phyloP scores from a whole-genome alignment of 2,329 filamentous ascomycete genomes.

The Paramyrothecium sp. region DNA sequence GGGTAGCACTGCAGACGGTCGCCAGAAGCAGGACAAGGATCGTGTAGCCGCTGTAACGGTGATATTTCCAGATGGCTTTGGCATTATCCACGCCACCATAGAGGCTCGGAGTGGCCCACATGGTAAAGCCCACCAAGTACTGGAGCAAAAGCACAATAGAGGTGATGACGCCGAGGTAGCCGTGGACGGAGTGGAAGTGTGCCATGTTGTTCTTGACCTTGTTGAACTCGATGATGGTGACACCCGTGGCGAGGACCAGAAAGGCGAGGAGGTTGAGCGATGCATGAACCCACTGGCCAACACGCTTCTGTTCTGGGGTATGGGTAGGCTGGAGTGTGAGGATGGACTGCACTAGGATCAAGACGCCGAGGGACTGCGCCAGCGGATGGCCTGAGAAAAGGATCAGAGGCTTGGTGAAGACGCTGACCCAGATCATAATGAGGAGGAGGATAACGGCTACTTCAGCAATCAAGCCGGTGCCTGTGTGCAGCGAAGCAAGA shows the following conservation, averaged over 20 bases:
- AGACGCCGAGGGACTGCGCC: constrained; percentile 62
- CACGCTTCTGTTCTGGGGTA: constrained; percentile 69
- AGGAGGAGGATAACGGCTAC: constrained; percentile 73
- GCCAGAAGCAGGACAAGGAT: constrained; percentile 68
- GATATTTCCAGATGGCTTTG: constrained; percentile 87
- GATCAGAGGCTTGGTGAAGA: constrained; percentile 69
- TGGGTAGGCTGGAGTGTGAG: constrained; percentile 87
- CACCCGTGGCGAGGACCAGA: constrained; percentile 60
- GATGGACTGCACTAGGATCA: constrained; percentile 76
- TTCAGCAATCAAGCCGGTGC: constrained; percentile 80
- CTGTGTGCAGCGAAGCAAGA: constrained; percentile 39
- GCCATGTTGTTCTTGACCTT: constrained; percentile 66
- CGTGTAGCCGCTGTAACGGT: constrained; percentile 74
- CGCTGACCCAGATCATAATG: constrained; percentile 72
- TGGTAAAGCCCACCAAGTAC: constrained; percentile 75
- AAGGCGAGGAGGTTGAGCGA: constrained; percentile 66
- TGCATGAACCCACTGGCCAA: constrained; percentile 63
- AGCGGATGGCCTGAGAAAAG: constrained; percentile 90
- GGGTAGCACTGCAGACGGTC: constrained; percentile 72
- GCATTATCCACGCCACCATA: constrained; percentile 80
- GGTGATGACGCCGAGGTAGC: constrained; percentile 76
- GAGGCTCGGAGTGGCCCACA: constrained; percentile 71
- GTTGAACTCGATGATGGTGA: constrained; percentile 77
- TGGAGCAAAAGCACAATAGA: constrained; percentile 71
- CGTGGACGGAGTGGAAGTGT: constrained; percentile 81